phyloP scores from a whole-genome alignment of 139 green algal genomes.

The Chlorella sp. region DNA sequence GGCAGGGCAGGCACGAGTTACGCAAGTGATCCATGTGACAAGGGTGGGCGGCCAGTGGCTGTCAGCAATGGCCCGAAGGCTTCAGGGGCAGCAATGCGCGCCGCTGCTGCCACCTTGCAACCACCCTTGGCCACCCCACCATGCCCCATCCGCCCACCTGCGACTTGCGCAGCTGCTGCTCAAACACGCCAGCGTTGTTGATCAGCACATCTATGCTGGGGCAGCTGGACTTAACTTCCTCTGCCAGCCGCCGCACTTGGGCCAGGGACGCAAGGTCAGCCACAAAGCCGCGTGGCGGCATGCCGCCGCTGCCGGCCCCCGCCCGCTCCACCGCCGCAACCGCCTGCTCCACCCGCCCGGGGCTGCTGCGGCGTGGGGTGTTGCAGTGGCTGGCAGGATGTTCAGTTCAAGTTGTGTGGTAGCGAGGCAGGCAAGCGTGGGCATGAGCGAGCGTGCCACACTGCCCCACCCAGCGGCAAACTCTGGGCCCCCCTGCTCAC shows the following conservation, averaged over 20 bases:
- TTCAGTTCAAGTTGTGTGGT: too few species aligned
- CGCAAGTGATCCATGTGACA: not conserved
- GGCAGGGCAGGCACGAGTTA: not conserved
- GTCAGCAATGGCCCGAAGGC: constrained; percentile 17
- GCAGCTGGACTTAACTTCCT: constrained; percentile 20
- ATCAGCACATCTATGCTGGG: constrained; percentile 48
- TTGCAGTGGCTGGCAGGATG: too few species aligned
- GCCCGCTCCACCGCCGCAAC: not conserved
- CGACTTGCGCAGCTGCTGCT: not conserved
- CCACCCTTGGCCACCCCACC: too few species aligned
- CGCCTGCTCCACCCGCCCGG: constrained; percentile 12
- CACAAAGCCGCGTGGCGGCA: not conserved
- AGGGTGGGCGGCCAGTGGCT: not conserved
- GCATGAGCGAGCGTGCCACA: not conserved
- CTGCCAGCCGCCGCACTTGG: constrained; percentile 49
- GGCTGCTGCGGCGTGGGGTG: not conserved
- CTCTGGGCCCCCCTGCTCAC: not conserved
- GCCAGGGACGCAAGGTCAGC: constrained; percentile 57
- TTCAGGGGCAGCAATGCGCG: not conserved
- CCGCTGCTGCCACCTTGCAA: not conserved
- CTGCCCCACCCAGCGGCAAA: not conserved
- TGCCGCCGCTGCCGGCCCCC: not conserved
- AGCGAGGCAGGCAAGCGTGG: not conserved
- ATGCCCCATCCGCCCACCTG: not conserved
- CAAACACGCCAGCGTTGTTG: constrained; percentile 57